Evolutionary conservation across 2,329 filamentous ascomycete genomes (phyloP).

Genomic region (Pestalotiopsis sp.): DNA sequence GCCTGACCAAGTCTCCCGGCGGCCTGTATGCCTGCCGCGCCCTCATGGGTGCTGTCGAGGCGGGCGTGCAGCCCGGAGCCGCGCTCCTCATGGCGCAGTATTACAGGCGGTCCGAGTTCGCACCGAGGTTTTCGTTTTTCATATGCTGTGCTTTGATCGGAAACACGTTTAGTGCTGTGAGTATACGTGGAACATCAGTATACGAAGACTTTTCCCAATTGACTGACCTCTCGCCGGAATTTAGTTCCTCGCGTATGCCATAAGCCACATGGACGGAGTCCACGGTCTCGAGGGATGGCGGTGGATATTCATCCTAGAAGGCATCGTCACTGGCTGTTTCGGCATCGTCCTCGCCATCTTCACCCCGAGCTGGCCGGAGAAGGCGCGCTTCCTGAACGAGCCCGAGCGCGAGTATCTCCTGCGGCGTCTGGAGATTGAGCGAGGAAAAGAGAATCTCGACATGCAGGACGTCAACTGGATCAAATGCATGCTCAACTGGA

Average conservation of each 20-base stretch:
- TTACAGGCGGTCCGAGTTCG: constrained; percentile 5
- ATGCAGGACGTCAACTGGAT: constrained; percentile 5
- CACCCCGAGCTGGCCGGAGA: constrained; percentile 2
- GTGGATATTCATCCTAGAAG: constrained; percentile 29
- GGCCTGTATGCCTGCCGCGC: constrained; percentile 7
- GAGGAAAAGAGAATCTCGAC: background rate
- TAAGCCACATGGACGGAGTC: constrained; percentile 22
- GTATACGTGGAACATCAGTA: background rate
- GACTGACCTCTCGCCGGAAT: background rate
- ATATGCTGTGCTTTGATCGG: constrained; percentile 4
- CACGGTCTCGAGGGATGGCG: constrained; percentile 29
- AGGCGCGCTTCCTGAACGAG: background rate
- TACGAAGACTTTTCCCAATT: background rate
- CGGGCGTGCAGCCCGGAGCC: constrained; percentile 2
- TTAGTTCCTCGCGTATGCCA: constrained; percentile 11
- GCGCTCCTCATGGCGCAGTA: constrained; percentile 9
- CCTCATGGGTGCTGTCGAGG: constrained; percentile 8
- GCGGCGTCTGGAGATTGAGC: background rate
- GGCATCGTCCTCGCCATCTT: constrained; percentile 5
- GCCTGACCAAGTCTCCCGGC: background rate
- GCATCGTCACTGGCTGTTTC: constrained; percentile 20
- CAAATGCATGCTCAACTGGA: constrained; percentile 6
- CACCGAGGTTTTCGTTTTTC: constrained; percentile 3
- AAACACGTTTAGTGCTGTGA: constrained; percentile 9
- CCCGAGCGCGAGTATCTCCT: background rate